Evolutionary conservation across 106 monocot species (phyloP).

Genomic region (Allium cepa): DNA sequence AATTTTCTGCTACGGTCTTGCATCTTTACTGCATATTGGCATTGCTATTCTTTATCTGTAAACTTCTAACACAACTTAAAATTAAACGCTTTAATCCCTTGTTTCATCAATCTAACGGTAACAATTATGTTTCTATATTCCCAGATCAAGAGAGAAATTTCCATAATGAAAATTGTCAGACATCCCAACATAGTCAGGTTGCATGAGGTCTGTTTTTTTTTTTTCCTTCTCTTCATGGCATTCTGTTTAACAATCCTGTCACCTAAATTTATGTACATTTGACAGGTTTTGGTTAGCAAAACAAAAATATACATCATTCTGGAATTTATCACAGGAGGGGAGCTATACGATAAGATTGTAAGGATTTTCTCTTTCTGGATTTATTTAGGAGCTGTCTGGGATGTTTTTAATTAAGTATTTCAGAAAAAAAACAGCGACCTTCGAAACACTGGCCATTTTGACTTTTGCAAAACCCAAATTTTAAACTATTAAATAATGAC

Average conservation of each 20-base stretch:
- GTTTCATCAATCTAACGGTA: background rate
- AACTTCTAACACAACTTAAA: background rate
- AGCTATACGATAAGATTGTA: constrained; percentile 96
- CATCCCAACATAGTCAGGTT: constrained; percentile 83
- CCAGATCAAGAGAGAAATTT: constrained; percentile 94
- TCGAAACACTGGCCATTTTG: background rate
- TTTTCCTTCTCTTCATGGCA: background rate
- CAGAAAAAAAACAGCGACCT: background rate
- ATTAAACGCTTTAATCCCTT: background rate
- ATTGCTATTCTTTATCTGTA: background rate
- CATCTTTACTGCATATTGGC: too few relatives aligned
- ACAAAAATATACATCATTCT: constrained; percentile 95
- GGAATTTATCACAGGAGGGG: constrained; percentile 81
- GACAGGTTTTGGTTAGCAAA: constrained; percentile 74
- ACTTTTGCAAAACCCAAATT: too few relatives aligned
- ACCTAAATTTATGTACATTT: background rate
- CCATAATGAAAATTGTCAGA: constrained; percentile 96
- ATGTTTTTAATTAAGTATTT: background rate
- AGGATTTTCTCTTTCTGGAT: background rate
- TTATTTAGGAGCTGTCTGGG: too few relatives aligned
- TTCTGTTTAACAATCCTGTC: background rate
- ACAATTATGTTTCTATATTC: background rate
- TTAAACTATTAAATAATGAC: too few relatives aligned
- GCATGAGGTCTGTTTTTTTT: constrained; percentile 51
- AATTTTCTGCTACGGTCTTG: too few relatives aligned